Conservation (phyloP, 2,329 filamentous ascomycete species). For the Thelonectria discophora region DNA sequence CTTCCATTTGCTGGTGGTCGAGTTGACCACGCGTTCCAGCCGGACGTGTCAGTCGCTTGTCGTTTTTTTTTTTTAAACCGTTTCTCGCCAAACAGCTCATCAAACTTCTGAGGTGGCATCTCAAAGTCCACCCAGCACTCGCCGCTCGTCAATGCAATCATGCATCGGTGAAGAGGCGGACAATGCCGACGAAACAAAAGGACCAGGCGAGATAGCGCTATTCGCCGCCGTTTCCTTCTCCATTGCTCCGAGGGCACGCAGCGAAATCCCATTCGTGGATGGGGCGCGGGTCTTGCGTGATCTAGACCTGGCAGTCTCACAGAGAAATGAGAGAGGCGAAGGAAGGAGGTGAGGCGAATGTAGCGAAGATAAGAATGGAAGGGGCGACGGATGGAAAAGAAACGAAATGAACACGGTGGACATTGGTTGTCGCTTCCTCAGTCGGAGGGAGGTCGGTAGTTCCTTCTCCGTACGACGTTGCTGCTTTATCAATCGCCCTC, state of each 20-base stretch:
- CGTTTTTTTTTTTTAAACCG: background rate
- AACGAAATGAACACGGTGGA: no score
- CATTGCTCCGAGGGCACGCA: background rate
- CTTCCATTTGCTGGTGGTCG: background rate
- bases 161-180: background rate
- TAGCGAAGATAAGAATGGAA: no score
- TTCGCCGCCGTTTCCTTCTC: background rate
- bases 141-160: slow-evolving; percentile 3
- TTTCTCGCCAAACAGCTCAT: background rate
- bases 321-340: background rate
- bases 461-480: background rate
- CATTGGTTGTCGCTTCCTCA: no score
- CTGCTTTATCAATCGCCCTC: slow-evolving; percentile 20
- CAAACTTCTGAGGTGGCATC: slow-evolving; percentile 16
- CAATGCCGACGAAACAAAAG: background rate
- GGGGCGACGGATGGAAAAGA: no score
- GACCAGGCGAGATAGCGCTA: slow-evolving; percentile 3
- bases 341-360: background rate
- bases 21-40: slow-evolving; percentile 4
- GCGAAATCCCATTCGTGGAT: background rate
- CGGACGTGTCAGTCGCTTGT: background rate
- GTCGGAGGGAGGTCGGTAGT: background rate
- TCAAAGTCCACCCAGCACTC: background rate
- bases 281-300: background rate
- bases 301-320: background rate